Percentiles rank a stretch among this genome's conserved stretches.
phyloP scores from a whole-genome alignment of 2,329 filamentous ascomycete species.

The Scytalidium lignicola region DNA sequence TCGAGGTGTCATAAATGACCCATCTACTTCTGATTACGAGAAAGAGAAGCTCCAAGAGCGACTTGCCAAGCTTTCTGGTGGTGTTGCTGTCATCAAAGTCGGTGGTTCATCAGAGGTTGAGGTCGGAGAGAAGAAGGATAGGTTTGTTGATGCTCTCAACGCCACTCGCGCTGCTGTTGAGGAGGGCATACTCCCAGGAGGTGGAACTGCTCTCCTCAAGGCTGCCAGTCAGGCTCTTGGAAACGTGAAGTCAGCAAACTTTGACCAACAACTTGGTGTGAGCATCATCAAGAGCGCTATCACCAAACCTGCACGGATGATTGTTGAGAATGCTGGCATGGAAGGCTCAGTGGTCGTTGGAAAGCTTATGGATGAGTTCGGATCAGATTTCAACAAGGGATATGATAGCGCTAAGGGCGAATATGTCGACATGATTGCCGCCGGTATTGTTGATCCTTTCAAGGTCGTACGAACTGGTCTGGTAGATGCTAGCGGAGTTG shows the following conservation, averaged over 20 bases:
- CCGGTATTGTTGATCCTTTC: slow-evolving; percentile 97
- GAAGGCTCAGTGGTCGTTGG: slow-evolving; percentile 96
- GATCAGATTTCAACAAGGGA: slow-evolving; percentile 92
- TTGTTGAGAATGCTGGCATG: slow-evolving; percentile 94
- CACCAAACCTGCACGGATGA: slow-evolving; percentile 87
- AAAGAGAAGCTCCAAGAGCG: slow-evolving; percentile 99
- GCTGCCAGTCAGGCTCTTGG: slow-evolving; percentile 83
- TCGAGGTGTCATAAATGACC: slow-evolving; percentile 90
- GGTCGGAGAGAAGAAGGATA: slow-evolving; percentile 99
- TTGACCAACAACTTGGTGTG: slow-evolving; percentile 98
- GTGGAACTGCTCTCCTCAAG: slow-evolving; percentile 97
- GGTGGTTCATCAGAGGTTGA: slow-evolving; percentile 96
- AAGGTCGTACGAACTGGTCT: slow-evolving; percentile 98
- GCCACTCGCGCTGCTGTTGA: slow-evolving; percentile 97
- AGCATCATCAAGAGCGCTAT: slow-evolving; percentile 98
- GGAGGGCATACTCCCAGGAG: slow-evolving; percentile 97
- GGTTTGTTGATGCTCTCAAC: slow-evolving; percentile 96
- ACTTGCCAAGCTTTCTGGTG: slow-evolving; percentile 96
- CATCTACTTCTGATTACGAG: slow-evolving; percentile 96
- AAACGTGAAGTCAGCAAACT: slow-evolving; percentile 84
- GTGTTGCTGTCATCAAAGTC: slow-evolving; percentile 99
- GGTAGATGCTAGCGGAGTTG: slow-evolving; percentile 90
- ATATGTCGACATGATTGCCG: slow-evolving; percentile 96
- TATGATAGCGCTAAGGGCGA: slow-evolving; percentile 96
- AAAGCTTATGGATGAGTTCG: slow-evolving; percentile 95